Conservation (phyloP, 495 filamentous ascomycete genomes). For the Trichocladium uniseriatum region DNA sequence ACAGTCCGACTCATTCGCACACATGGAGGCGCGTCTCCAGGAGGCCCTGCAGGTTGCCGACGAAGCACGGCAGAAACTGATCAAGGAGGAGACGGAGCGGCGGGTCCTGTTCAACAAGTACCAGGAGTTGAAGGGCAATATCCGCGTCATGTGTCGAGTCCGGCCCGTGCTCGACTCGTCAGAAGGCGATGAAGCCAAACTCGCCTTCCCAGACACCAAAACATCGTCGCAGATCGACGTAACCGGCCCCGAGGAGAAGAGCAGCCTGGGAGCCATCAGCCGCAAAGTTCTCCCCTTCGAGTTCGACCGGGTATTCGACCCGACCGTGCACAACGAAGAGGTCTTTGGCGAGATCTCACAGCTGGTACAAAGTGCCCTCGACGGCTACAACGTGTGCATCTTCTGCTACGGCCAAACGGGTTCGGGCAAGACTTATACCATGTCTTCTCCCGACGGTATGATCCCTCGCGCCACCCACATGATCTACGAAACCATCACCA, state of each 20-base stretch:
- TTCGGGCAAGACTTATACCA: conserved; percentile 92
- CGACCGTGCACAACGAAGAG: conserved; percentile 64
- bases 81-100: conserved; percentile 82
- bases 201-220: conserved; percentile 69
- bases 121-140: conserved; percentile 98
- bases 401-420: conserved; percentile 99
- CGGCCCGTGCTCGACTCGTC: conserved; percentile 62
- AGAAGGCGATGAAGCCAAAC: conserved; percentile 51
- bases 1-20: conserved; percentile 69
- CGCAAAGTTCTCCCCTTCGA: conserved; percentile 75
- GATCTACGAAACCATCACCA: conserved; percentile 78
- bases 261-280: conserved; percentile 62
- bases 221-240: conserved; percentile 82
- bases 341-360: conserved; percentile 97
- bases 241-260: conserved; percentile 73
- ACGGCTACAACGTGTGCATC: conserved; percentile 98
- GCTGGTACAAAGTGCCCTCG: conserved; percentile 88
- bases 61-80: conserved; percentile 68
- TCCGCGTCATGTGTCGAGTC: conserved; percentile 94
- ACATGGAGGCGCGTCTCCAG: conserved; percentile 65
- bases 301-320: conserved; percentile 90
- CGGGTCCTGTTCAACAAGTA: conserved; percentile 95
- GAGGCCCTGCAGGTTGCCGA: conserved; percentile 62
- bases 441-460: conserved; percentile 90
- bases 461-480: conserved; percentile 88